These are phyloP conservation scores for Trametes maxima DNA, from an alignment of 768 basidiomycete genomes.

Conservation along the genomic window DNA sequence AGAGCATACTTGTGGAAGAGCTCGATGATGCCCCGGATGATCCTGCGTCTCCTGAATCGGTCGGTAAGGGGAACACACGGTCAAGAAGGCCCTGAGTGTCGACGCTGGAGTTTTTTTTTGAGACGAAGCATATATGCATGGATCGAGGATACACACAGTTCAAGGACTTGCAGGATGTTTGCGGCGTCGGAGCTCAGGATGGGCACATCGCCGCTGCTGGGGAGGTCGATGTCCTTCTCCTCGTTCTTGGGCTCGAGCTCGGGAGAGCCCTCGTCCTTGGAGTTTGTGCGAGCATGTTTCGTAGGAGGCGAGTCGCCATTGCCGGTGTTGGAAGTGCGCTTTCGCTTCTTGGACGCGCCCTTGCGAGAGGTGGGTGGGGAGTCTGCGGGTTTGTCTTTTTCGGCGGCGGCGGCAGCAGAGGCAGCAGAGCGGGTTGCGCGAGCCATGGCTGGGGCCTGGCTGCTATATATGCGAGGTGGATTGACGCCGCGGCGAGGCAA, in stretches of 20 bases:
- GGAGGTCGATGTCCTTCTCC: slow-evolving; percentile 32
- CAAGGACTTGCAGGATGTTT: slow-evolving; percentile 61
- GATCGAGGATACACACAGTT: slow-evolving; percentile 44
- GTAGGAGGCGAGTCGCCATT: slow-evolving; percentile 49
- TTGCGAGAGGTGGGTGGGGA: slow-evolving; percentile 34
- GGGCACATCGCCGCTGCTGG: slow-evolving; percentile 50
- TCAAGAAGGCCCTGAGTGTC: slow-evolving; percentile 80
- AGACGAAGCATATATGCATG: slow-evolving; percentile 10
- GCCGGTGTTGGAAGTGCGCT: slow-evolving; percentile 52
- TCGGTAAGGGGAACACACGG: slow-evolving; percentile 67
- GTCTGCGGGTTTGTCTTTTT: slow-evolving; percentile 38
- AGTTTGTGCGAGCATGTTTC: slow-evolving; percentile 53
- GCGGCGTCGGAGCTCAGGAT: slow-evolving; percentile 48
- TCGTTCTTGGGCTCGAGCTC: slow-evolving; percentile 20
- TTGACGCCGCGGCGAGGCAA: slow-evolving; percentile 24
- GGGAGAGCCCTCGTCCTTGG: slow-evolving; percentile 35
- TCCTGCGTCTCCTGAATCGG: slow-evolving; percentile 44
- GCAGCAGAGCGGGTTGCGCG: slow-evolving; percentile 67
- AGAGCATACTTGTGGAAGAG: slow-evolving; percentile 33
- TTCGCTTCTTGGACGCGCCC: slow-evolving; percentile 61
- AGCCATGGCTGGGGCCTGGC: slow-evolving; percentile 52
- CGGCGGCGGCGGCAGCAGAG: slow-evolving; percentile 41
- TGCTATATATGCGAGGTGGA: slow-evolving; percentile 1
- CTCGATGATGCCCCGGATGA: slow-evolving; percentile 37
- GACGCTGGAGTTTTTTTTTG: slow-evolving; percentile 42